Conservation (phyloP, 306 rosid species). For the Chamaecrista fasciculata region DNA sequence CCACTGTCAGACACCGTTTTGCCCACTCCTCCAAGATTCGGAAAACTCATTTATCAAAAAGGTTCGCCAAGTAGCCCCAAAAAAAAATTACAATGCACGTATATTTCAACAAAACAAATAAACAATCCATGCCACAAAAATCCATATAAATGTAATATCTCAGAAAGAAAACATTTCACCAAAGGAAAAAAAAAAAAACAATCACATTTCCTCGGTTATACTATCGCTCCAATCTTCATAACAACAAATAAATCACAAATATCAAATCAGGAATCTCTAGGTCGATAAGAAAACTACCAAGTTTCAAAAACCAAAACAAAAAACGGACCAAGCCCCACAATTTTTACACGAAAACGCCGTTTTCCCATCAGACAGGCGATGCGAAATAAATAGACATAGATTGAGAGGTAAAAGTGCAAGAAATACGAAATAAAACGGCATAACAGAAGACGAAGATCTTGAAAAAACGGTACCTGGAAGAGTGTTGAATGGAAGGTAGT, state of each 20-base stretch:
- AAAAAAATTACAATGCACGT: no score
- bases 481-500: conserved; percentile 28
- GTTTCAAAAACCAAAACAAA: no score
- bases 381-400: neutral
- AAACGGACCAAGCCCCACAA: conserved; percentile 33
- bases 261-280: neutral
- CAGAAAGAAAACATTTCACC: no score
- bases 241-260: conserved; percentile 2
- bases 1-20: conserved; percentile 32
- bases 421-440: neutral
- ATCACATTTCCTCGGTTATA: no score
- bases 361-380: neutral
- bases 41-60: neutral
- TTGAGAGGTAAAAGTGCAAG: neutral
- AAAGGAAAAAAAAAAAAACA: no score
- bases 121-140: no score
- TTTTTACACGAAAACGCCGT: conserved; percentile 1
- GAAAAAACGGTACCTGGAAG: conserved; percentile 34
- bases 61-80: no score
- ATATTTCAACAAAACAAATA: no score
- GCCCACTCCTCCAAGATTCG: conserved; percentile 37
- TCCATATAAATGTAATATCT: no score
- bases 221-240: neutral
- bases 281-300: conserved; percentile 14
- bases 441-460: neutral